These are phyloP conservation scores for Uncinocarpus reesii DNA, from an alignment of 2,329 filamentous ascomycete genomes.

Conservation along the genomic window DNA sequence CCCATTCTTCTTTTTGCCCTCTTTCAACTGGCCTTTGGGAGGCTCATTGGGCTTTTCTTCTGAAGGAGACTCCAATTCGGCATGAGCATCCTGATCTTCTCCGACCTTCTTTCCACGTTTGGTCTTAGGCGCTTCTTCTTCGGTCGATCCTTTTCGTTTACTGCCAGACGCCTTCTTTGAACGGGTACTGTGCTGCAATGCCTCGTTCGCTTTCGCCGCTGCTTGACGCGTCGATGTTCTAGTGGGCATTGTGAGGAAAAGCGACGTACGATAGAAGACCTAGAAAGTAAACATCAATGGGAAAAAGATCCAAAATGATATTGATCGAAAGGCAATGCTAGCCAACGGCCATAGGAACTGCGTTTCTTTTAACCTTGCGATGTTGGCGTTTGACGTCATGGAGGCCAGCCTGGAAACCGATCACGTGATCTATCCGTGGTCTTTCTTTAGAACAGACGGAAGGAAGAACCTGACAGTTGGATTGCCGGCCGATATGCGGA, in stretches of 20 bases:
- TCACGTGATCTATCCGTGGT: neutral
- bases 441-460: neutral
- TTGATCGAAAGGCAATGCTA: too few relatives aligned
- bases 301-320: neutral
- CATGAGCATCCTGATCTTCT: slow-evolving; percentile 2
- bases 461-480: neutral
- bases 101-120: slow-evolving; percentile 33
- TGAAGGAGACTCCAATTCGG: slow-evolving; percentile 3
- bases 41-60: slow-evolving; percentile 10
- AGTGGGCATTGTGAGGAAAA: slow-evolving; percentile 21
- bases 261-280: neutral
- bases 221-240: slow-evolving; percentile 36
- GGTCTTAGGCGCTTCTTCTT: slow-evolving; percentile 20
- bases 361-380: neutral
- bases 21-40: slow-evolving; percentile 21
- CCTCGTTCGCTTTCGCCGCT: slow-evolving; percentile 36
- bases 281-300: neutral
- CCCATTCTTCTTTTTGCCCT: slow-evolving; percentile 12
- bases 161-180: slow-evolving; percentile 23
- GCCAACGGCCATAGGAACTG: too few relatives aligned
- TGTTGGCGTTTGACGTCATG: slow-evolving; percentile 8
- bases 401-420: neutral
- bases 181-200: slow-evolving; percentile 28
- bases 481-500: neutral
- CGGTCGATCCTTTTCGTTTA: slow-evolving; percentile 32